phyloP scores from a whole-genome alignment of 345 rosid genomes.

The Psidium friedrichsthalianum region DNA sequence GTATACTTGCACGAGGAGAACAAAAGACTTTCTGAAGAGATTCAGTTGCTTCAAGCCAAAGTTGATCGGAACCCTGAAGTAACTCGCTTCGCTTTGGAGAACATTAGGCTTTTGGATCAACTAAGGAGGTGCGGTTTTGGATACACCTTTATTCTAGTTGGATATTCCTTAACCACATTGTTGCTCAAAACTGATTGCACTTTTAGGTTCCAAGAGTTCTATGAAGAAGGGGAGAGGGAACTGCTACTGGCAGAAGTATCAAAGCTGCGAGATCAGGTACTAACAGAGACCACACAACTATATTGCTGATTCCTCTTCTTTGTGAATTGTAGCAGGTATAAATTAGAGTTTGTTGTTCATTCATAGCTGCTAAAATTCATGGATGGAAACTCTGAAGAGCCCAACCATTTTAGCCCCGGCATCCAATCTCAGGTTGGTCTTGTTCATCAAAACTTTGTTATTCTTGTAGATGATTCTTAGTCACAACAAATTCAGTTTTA shows the following conservation, averaged over 20 bases:
- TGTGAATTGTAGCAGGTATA: neutral
- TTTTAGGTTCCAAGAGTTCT: conserved; percentile 83
- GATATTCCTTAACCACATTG: neutral
- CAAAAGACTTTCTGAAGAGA: conserved; percentile 57
- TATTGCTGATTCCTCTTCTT: neutral
- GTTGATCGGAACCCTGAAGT: conserved; percentile 87
- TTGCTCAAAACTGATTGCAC: conserved; percentile 6
- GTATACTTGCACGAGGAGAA: conserved; percentile 66
- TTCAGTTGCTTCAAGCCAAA: conserved; percentile 81
- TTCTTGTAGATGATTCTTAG: neutral
- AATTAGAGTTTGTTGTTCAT: neutral
- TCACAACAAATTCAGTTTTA: neutral
- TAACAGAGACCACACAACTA: neutral
- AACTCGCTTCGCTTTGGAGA: conserved; percentile 90
- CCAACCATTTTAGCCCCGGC: conserved; percentile 15
- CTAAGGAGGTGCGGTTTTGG: conserved; percentile 53
- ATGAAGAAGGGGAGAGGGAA: conserved; percentile 94
- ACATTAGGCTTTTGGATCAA: conserved; percentile 87
- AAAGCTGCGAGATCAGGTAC: conserved; percentile 67
- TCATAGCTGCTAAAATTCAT: conserved; percentile 55
- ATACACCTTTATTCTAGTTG: neutral
- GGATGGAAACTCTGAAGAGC: conserved; percentile 38
- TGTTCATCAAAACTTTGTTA: neutral
- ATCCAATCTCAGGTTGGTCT: conserved; percentile 45
- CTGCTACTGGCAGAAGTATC: conserved; percentile 64